phyloP scores from a whole-genome alignment of 2,329 filamentous ascomycete species.

The Verticillium dahliae region DNA sequence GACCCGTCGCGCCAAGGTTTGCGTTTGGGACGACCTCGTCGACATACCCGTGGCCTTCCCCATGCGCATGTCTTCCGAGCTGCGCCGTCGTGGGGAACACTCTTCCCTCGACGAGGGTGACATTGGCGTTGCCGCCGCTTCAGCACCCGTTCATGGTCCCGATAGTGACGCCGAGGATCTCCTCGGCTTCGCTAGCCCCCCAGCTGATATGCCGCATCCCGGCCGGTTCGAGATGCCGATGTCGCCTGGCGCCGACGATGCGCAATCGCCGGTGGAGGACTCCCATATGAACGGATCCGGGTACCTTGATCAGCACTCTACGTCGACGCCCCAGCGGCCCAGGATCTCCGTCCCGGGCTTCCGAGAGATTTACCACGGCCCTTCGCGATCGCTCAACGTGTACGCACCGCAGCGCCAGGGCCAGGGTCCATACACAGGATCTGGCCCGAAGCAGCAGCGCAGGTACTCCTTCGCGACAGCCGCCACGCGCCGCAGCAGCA shows the following conservation, averaged over 20 bases:
- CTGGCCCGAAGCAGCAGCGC: slow-evolving; percentile 34
- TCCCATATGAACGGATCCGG: slow-evolving; percentile 9
- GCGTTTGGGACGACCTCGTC: slow-evolving; percentile 96
- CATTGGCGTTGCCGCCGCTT: slow-evolving; percentile 52
- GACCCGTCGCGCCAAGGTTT: slow-evolving; percentile 82
- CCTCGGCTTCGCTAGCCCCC: slow-evolving; percentile 57
- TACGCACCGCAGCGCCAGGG: slow-evolving; percentile 14
- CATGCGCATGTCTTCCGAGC: slow-evolving; percentile 81
- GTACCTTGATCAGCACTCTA: slow-evolving; percentile 2
- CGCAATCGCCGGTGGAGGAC: slow-evolving; percentile 30
- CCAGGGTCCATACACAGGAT: slow-evolving; percentile 22
- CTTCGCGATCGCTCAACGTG: slow-evolving; percentile 9
- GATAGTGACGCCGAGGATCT: slow-evolving; percentile 51
- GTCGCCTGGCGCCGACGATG: slow-evolving; percentile 31
- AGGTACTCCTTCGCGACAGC: slow-evolving; percentile 48
- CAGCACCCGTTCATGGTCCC: slow-evolving; percentile 23
- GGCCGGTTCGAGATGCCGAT: slow-evolving; percentile 65
- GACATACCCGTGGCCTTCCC: slow-evolving; percentile 93
- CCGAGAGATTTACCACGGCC: slow-evolving; percentile 28
- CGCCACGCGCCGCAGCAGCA: slow-evolving; percentile 38
- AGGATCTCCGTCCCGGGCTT: slow-evolving; percentile 7
- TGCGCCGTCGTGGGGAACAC: slow-evolving; percentile 45
- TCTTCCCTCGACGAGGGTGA: slow-evolving; percentile 61
- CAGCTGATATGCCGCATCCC: slow-evolving; percentile 63
- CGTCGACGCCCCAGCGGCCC: slow-evolving; percentile 3